Conservation (phyloP, 2,329 filamentous ascomycete species). For the Zopfia rhizophila region DNA sequence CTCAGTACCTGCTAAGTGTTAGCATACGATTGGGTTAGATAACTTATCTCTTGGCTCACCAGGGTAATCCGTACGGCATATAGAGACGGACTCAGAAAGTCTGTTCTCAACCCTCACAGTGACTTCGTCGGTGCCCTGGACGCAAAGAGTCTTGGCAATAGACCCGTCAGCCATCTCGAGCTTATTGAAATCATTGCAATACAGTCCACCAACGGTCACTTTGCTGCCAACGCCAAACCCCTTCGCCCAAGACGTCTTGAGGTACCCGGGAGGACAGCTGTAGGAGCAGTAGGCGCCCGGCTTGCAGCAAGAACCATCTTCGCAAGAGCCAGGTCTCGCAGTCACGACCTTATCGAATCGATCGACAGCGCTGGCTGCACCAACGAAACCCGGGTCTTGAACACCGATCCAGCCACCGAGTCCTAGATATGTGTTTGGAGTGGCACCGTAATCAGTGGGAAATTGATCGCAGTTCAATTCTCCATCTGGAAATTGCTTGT, state of each 20-base stretch:
- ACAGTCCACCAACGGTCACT: constrained; percentile 84
- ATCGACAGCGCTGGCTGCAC: constrained; percentile 45
- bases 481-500: constrained; percentile 79
- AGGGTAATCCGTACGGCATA: constrained; percentile 97
- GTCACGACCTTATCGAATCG: constrained; percentile 67
- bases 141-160: constrained; percentile 77
- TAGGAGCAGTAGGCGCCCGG: constrained; percentile 85
- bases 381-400: constrained; percentile 63
- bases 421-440: constrained; percentile 74
- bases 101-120: constrained; percentile 79
- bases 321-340: constrained; percentile 70
- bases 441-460: constrained; percentile 82
- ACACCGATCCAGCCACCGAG: constrained; percentile 83
- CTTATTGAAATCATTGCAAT: constrained; percentile 81
- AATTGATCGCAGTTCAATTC: constrained; percentile 76
- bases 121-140: constrained; percentile 72
- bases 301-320: constrained; percentile 67
- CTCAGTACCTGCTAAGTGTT: constrained; percentile 69
- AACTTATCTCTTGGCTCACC: too few relatives aligned
- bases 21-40: not conserved
- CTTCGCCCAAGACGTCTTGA: constrained; percentile 89
- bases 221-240: constrained; percentile 82
- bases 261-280: constrained; percentile 88
- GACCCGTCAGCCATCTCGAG: constrained; percentile 71
- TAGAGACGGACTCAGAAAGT: constrained; percentile 70